Percentiles rank a stretch among this genome's conserved stretches.
phyloP scores from a whole-genome alignment of 2,329 filamentous ascomycete genomes.

The Pseudogymnoascus destructans region DNA sequence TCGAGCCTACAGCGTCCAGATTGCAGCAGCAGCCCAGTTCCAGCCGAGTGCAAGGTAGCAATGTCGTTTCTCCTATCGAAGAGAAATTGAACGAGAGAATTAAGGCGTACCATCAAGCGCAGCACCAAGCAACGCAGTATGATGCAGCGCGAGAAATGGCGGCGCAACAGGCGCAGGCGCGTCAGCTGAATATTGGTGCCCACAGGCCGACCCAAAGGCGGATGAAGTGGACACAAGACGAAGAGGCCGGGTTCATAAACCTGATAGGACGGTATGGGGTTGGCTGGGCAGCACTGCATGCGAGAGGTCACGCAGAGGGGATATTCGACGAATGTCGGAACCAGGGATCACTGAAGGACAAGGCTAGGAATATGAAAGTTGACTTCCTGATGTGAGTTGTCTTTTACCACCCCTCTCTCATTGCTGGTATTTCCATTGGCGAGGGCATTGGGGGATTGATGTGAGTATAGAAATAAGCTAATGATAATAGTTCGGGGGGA shows the following conservation, averaged over 20 bases:
- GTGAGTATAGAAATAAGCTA: not conserved
- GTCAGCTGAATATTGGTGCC: not conserved
- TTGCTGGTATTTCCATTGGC: slow-evolving; percentile 9
- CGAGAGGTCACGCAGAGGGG: slow-evolving; percentile 20
- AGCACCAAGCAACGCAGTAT: not conserved
- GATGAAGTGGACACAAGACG: slow-evolving; percentile 27
- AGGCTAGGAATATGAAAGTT: slow-evolving; percentile 40
- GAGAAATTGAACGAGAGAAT: not conserved
- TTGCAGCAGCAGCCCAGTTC: not conserved
- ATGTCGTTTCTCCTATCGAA: not conserved
- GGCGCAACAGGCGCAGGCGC: not conserved
- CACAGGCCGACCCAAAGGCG: slow-evolving; percentile 14
- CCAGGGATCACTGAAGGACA: slow-evolving; percentile 42
- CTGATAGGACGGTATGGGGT: slow-evolving; percentile 35
- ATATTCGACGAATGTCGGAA: slow-evolving; percentile 23
- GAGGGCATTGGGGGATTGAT: not conserved
- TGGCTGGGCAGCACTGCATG: slow-evolving; percentile 35
- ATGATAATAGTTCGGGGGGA: slow-evolving; percentile 20
- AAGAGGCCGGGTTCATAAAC: slow-evolving; percentile 33
- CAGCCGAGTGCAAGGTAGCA: not conserved
- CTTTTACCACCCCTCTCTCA: not conserved
- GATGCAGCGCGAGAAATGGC: not conserved
- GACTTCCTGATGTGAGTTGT: slow-evolving; percentile 31
- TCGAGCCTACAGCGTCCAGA: not conserved
- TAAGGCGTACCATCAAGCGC: not conserved